These are phyloP conservation scores for Thalassiosira exigua DNA, from an alignment of 352 stramenopile species.

Conservation along the genomic window DNA sequence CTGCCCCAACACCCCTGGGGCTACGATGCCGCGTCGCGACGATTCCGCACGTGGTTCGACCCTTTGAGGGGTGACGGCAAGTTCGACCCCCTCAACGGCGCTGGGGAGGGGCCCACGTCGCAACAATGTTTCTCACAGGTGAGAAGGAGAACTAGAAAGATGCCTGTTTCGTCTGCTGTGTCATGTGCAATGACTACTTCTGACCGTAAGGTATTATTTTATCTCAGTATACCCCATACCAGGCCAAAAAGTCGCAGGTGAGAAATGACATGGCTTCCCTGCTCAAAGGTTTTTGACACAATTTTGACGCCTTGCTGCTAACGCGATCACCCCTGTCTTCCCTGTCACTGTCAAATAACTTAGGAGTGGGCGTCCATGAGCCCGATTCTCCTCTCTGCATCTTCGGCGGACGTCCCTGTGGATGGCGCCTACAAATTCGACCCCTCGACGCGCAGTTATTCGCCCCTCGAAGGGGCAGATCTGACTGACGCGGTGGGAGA, in stretches of 20 bases:
- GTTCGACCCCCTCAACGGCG: constrained; percentile 39
- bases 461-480: constrained; percentile 1
- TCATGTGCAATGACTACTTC: too few relatives aligned
- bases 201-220: too few relatives aligned
- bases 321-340: too few relatives aligned
- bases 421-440: constrained; percentile 49
- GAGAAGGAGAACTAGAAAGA: too few relatives aligned
- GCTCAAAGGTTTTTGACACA: too few relatives aligned
- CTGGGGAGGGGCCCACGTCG: constrained; percentile 26
- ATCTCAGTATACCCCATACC: constrained; percentile 50
- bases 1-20: constrained; percentile 40
- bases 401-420: constrained; percentile 18
- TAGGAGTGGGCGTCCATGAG: constrained; percentile 29
- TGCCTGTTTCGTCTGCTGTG: too few relatives aligned
- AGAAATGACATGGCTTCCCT: too few relatives aligned
- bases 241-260: constrained; percentile 45
- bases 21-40: constrained; percentile 31
- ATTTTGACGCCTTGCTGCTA: too few relatives aligned
- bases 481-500: constrained; percentile 26
- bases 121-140: constrained; percentile 38
- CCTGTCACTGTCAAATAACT: too few relatives aligned
- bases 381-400: constrained; percentile 35
- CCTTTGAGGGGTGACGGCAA: constrained; percentile 24
- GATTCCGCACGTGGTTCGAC: constrained; percentile 48
- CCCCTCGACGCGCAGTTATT: constrained; percentile 9